Evolutionary conservation across 805 yeast genomes (phyloP).

Genomic region (Saccharomycopsis fodiens): DNA sequence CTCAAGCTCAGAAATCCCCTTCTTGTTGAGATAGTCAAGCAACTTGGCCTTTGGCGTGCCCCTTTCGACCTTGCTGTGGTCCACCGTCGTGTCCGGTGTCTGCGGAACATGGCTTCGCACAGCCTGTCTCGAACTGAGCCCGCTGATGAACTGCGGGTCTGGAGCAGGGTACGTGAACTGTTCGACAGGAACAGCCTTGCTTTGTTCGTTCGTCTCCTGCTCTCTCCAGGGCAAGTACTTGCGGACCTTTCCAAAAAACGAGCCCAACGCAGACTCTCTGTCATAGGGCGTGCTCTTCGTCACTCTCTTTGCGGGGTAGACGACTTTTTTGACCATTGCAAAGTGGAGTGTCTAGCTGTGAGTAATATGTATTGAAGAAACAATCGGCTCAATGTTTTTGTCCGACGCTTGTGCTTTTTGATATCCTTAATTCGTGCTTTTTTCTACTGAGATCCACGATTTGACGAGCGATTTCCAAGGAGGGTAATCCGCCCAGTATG

Average conservation of each 20-base stretch:
- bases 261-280: not conserved
- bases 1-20: slow-evolving; percentile 19
- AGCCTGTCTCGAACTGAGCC: slow-evolving; percentile 12
- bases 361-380: too few species aligned
- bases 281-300: not conserved
- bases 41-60: slow-evolving; percentile 13
- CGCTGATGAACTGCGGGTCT: slow-evolving; percentile 14
- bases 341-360: too few species aligned
- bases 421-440: too few species aligned
- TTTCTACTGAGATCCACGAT: too few species aligned
- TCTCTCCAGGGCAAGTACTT: not conserved
- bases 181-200: not conserved
- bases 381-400: too few species aligned
- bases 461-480: too few species aligned
- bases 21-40: slow-evolving; percentile 10
- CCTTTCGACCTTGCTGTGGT: not conserved
- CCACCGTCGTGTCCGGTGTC: not conserved
- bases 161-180: slow-evolving; percentile 20
- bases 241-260: slow-evolving; percentile 5
- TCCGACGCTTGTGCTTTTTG: too few species aligned
- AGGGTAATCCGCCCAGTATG: too few species aligned
- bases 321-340: slow-evolving; percentile 19
- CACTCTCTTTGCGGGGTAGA: slow-evolving; percentile 12
- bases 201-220: not conserved
- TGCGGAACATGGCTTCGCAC: not conserved